Evolutionary conservation across 2,329 filamentous ascomycete species (phyloP).

Genomic region (Aspergillus calidoustus): DNA sequence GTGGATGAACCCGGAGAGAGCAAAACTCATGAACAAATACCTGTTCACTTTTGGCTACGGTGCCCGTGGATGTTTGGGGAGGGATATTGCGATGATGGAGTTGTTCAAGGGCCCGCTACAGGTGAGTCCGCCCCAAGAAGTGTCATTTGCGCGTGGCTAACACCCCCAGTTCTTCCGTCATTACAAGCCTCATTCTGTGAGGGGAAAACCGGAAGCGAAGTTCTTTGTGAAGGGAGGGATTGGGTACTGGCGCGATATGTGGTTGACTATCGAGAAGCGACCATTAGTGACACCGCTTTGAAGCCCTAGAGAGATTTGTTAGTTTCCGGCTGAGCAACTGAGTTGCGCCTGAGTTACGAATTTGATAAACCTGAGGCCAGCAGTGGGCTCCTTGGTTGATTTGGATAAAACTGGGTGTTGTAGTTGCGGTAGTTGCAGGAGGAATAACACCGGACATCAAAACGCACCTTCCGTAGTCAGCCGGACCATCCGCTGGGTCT

Average conservation of each 20-base stretch:
- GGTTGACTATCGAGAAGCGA: conserved; percentile 37
- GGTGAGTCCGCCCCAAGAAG: conserved; percentile 24
- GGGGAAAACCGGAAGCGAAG: conserved; percentile 32
- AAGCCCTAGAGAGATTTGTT: no score
- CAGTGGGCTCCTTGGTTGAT: no score
- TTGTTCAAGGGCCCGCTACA: conserved; percentile 51
- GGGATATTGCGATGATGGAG: conserved; percentile 59
- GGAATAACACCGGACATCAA: no score
- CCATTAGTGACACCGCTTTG: conserved; percentile 17
- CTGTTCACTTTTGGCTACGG: conserved; percentile 59
- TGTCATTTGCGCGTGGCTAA: neutral
- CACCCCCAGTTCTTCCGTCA: conserved; percentile 36
- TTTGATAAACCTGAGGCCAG: no score
- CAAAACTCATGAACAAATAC: conserved; percentile 52
- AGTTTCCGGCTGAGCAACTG: no score
- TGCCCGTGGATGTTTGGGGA: conserved; percentile 53
- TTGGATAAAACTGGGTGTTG: no score
- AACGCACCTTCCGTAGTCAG: no score
- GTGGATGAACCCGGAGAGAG: conserved; percentile 45
- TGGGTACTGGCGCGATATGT: conserved; percentile 39
- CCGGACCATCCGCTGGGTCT: no score
- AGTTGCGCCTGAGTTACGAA: no score
- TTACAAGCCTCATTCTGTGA: conserved; percentile 29
- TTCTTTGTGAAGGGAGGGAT: conserved; percentile 41
- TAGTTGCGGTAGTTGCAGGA: no score